phyloP scores from a whole-genome alignment of 2,329 filamentous ascomycete genomes.

The Sclerotinia borealis region DNA sequence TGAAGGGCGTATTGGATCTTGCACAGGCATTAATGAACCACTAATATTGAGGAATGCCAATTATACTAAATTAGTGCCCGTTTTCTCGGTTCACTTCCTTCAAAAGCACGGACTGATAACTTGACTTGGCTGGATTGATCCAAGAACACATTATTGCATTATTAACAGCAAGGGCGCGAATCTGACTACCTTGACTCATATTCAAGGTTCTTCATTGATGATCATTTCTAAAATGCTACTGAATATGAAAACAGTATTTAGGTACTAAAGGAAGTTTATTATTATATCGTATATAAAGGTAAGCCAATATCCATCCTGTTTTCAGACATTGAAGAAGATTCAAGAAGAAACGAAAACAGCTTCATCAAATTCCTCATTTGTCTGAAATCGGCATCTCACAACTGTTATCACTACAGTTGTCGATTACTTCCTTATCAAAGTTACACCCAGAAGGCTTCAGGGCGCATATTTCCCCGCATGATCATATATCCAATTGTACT shows the following conservation, averaged over 20 bases:
- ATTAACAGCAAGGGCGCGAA: not conserved
- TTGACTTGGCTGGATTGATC: too few species aligned
- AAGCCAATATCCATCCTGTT: not conserved
- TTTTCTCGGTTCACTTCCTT: not conserved
- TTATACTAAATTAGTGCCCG: not conserved
- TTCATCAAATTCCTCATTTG: not conserved
- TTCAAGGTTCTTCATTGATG: not conserved
- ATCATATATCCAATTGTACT: not conserved
- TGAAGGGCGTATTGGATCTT: not conserved
- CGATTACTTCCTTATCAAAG: conserved; percentile 1
- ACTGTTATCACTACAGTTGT: conserved; percentile 14
- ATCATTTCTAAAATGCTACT: not conserved
- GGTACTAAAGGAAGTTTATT: too few species aligned
- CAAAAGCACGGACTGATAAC: not conserved
- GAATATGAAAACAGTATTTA: not conserved
- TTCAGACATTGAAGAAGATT: not conserved
- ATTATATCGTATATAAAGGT: not conserved
- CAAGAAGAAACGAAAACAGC: not conserved
- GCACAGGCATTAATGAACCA: not conserved
- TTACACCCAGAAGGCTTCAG: not conserved
- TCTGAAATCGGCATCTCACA: not conserved
- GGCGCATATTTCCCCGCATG: conserved; percentile 10
- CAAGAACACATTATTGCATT: too few species aligned
- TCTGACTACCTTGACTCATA: conserved; percentile 6
- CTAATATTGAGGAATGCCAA: not conserved